Base-by-base conservation (phyloP, 2,329 filamentous ascomycete genomes). In the Parastagonospora nodorum region DNA sequence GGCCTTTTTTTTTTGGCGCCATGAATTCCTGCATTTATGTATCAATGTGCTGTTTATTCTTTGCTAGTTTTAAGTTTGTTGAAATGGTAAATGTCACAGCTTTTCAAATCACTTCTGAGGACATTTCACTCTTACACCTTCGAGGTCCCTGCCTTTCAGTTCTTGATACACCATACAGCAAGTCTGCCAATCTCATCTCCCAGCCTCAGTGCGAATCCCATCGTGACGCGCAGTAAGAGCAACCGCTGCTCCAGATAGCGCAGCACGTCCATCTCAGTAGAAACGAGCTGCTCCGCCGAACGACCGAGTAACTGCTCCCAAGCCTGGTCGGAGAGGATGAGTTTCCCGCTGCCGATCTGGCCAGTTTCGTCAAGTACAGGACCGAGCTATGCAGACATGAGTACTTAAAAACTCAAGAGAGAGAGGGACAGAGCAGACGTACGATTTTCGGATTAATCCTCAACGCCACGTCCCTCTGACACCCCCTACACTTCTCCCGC, bases 341-440 rank as follows among this genome's bases (percentile, higher is more conserved):
- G 69, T 65, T 84, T 84, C 0, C 79, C 80, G 2, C 75, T 64
- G 1, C 68, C 63, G 8, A 85, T 75, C 30, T 74, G 75, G 5
- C 81, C 84, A 0, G 83, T 86, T 65, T 87, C 84, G 51, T 87
- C 78, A 42, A 79, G 60, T 5, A 80, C 51, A 32, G 72, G 68
- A 5, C 76, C 76, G 27, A 80, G 60, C 74, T 75, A 24, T 42
- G 15, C 10, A 5, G 9, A 24, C 37, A 40, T 27, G 2, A 27
- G 37, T n/a, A n/a, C n/a, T n/a, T n/a, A n/a, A n/a, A n/a, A n/a
- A n/a, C n/a, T n/a, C n/a, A n/a, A n/a, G n/a, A n/a, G 7, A 27
- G 12, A 14, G n/a, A 12, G 31, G 8, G 9, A 15, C 4, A 29
- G 8, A 11, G 36, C 9, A 36, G 10, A 56, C 72, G 41, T 57